Percentiles rank a stretch among this genome's conserved stretches.
These are phyloP conservation scores for Vitrella brassicaformis DNA, from an alignment of 73 alveolate species.

Conservation along the genomic window DNA sequence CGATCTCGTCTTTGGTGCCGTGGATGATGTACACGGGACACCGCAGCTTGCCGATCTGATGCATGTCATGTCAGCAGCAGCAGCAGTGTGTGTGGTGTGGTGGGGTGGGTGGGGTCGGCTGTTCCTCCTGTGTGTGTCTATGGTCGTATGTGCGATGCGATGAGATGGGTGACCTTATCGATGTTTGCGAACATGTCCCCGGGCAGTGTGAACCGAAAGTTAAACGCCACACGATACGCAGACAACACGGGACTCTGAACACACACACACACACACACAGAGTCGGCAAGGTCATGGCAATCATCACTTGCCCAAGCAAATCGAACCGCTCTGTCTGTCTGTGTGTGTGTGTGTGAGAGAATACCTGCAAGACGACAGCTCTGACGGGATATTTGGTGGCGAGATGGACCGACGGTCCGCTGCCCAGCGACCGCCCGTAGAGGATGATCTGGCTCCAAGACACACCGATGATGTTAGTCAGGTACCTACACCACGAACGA, in stretches of 20 bases:
- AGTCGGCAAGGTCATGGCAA: neutral
- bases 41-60: constrained; percentile 17
- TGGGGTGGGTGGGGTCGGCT: too few species aligned
- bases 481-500: neutral
- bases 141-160: too few species aligned
- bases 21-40: constrained; percentile 78
- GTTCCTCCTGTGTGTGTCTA: too few species aligned
- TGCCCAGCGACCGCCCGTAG: constrained; percentile 77
- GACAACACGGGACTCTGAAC: constrained; percentile 37
- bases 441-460: constrained; percentile 53
- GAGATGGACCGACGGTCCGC: constrained; percentile 75
- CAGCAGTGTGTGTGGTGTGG: too few species aligned
- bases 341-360: neutral
- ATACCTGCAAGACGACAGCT: constrained; percentile 48
- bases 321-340: neutral
- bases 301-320: neutral
- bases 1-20: constrained; percentile 83
- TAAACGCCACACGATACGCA: constrained; percentile 40
- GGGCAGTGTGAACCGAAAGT: constrained; percentile 48
- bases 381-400: constrained; percentile 62
- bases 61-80: too few species aligned
- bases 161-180: constrained; percentile 37
- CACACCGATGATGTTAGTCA: constrained; percentile 18
- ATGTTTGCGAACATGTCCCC: constrained; percentile 54
- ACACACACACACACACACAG: too few species aligned